Evolutionary conservation across 2,329 filamentous ascomycete species (phyloP), one percentile per base, ranked within the genome.

Genomic region (Chaetothyriales sp.): DNA sequence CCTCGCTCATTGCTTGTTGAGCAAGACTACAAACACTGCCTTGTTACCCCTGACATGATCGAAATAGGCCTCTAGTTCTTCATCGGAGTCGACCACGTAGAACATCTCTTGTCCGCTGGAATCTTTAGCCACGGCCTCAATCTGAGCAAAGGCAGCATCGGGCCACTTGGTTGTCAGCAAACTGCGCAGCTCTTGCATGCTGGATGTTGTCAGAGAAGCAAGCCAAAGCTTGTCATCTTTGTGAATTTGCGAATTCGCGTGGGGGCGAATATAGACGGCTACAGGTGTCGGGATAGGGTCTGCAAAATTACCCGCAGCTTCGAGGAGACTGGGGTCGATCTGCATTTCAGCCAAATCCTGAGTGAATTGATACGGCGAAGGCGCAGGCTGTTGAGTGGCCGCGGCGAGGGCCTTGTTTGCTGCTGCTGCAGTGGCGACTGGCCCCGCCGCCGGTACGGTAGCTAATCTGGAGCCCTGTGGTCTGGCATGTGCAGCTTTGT

Each of bases 41-140:
- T 79, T 80, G 62, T 71, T 67, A 40, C 69, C 73, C 57, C 77
- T 70, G 22, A 83, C 72, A 63, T 86, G 82, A 46, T 76, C 73
- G 58, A 92, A 66, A 66, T 89, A 90, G 0, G 82, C 82, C 54
- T 76, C 76, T 56, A 92, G 65, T 67, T 90, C 85, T 56, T 80
- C 77, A 60, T 89, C 83, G 43, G 81, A 75, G 51, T 82, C 81
- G 59, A 90, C 82, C 51, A 74, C 69, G 61, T 86, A 76, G 15
- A 71, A 71, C 45, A 85, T 71, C 62, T 86, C 83, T 48, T 73
- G 73, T 4, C 77, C 80, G 15, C 37, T 49, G 18, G 54, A 28
- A 60, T 79, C 55, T 61, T 77, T 78, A 48, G 86, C 72, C 22
- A 86, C 67, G 2, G 84, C 85, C 60, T 87, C 80, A 15, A 89